Evolutionary conservation across 805 yeast species (phyloP).

Genomic region (Myxozyma geophila): DNA sequence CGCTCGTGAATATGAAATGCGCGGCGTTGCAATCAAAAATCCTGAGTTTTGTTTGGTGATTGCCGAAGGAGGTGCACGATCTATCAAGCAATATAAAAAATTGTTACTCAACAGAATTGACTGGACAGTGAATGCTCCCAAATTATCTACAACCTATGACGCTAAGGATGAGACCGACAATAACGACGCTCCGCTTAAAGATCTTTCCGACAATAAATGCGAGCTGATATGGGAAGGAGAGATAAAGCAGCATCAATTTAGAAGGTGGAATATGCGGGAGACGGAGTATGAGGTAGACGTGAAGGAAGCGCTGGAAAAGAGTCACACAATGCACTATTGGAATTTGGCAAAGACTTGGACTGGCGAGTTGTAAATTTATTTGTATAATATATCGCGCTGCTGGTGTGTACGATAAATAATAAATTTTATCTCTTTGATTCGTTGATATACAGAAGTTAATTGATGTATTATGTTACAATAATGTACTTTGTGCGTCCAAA

Average conservation of each 20-base stretch:
- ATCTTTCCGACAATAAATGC: slow-evolving; percentile 30
- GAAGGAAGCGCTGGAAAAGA: slow-evolving; percentile 26
- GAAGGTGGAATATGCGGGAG: slow-evolving; percentile 27
- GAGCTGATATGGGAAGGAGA: slow-evolving; percentile 41
- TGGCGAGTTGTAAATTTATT: slow-evolving; percentile 6
- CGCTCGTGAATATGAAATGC: slow-evolving; percentile 70
- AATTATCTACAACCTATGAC: neutral
- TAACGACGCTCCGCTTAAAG: neutral
- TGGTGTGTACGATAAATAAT: neutral
- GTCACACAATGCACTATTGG: slow-evolving; percentile 34
- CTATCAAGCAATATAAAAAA: slow-evolving; percentile 64
- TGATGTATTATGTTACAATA: neutral
- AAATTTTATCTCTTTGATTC: neutral
- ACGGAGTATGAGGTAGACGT: slow-evolving; percentile 34
- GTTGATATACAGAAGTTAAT: no score
- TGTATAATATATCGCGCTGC: neutral
- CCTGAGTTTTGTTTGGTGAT: slow-evolving; percentile 59
- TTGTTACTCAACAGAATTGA: slow-evolving; percentile 64
- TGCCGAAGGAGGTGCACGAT: slow-evolving; percentile 73
- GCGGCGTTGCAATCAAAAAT: slow-evolving; percentile 56
- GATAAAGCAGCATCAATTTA: slow-evolving; percentile 34
- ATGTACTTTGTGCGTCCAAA: neutral
- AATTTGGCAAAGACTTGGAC: slow-evolving; percentile 34
- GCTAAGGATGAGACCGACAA: neutral
- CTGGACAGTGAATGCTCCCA: slow-evolving; percentile 59